Evolutionary conservation across 139 green algal genomes (phyloP).

Genomic region (Chlamydomonas incerta): DNA sequence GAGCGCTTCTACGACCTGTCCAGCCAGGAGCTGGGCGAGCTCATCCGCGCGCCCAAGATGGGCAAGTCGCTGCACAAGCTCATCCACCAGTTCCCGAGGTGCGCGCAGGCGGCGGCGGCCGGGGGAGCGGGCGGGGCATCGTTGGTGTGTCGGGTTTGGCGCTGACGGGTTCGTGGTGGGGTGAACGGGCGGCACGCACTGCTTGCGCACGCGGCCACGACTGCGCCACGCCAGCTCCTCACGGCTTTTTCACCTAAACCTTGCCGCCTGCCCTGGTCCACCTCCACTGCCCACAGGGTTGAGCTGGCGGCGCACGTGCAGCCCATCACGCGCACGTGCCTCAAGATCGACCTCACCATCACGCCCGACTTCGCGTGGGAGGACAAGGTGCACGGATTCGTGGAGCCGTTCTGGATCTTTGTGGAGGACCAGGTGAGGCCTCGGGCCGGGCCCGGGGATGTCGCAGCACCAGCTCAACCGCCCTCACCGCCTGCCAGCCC

Average conservation of each 20-base stretch:
- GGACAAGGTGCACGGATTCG: slow-evolving; percentile 88
- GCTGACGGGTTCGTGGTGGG: too few species aligned
- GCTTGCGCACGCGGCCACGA: too few species aligned
- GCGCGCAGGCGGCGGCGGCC: not conserved
- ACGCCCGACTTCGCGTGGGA: slow-evolving; percentile 95
- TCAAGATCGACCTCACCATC: slow-evolving; percentile 97
- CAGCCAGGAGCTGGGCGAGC: slow-evolving; percentile 90
- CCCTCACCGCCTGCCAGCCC: too few species aligned
- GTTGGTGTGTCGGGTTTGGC: too few species aligned
- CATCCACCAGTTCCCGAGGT: slow-evolving; percentile 94
- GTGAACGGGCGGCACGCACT: too few species aligned
- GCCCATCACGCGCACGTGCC: slow-evolving; percentile 92
- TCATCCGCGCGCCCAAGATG: slow-evolving; percentile 96
- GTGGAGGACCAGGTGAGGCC: slow-evolving; percentile 86
- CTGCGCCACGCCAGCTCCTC: not conserved
- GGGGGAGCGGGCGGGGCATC: not conserved
- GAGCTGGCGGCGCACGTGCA: slow-evolving; percentile 95
- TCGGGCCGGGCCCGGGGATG: not conserved
- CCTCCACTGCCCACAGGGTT: slow-evolving; percentile 58
- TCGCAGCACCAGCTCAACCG: too few species aligned
- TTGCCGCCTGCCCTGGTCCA: too few species aligned
- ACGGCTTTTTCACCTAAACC: too few species aligned
- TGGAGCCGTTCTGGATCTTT: slow-evolving; percentile 97
- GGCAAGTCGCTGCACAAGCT: slow-evolving; percentile 95
- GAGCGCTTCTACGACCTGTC: slow-evolving; percentile 98